phyloP scores from a whole-genome alignment of 805 yeast species.

The Millerozyma miso region DNA sequence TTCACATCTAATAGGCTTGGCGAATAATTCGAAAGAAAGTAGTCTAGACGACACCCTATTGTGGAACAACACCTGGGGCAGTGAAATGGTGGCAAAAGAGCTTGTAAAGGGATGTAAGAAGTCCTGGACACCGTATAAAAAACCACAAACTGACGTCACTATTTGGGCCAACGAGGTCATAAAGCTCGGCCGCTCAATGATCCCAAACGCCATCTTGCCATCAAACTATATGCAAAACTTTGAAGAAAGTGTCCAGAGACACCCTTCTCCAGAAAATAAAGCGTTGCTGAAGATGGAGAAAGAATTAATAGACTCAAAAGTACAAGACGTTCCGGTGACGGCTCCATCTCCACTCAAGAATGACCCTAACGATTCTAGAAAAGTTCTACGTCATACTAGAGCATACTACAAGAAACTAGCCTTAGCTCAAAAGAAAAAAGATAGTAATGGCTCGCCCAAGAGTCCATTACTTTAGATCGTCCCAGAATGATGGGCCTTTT shows the following conservation, averaged over 20 bases:
- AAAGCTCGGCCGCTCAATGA: conserved; percentile 57
- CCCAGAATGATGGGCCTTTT: no score
- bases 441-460: background rate
- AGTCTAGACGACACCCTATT: conserved; percentile 22
- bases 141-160: conserved; percentile 47
- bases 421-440: background rate
- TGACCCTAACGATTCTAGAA: conserved; percentile 28
- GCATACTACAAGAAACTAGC: conserved; percentile 29
- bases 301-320: conserved; percentile 18
- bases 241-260: conserved; percentile 3
- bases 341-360: conserved; percentile 17
- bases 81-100: conserved; percentile 58
- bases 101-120: conserved; percentile 65
- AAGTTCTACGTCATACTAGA: conserved; percentile 33
- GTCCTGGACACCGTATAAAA: conserved; percentile 57
- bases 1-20: conserved; percentile 72
- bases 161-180: conserved; percentile 65
- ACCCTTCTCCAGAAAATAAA: conserved; percentile 5
- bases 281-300: conserved; percentile 30
- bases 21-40: conserved; percentile 33
- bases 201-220: conserved; percentile 47
- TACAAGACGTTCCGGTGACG: conserved; percentile 6
- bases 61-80: conserved; percentile 67
- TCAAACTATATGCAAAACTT: conserved; percentile 30
- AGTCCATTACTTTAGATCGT: no score